These are phyloP conservation scores for Metarhizium album DNA, from an alignment of 2,329 filamentous ascomycete genomes.

Conservation along the genomic window DNA sequence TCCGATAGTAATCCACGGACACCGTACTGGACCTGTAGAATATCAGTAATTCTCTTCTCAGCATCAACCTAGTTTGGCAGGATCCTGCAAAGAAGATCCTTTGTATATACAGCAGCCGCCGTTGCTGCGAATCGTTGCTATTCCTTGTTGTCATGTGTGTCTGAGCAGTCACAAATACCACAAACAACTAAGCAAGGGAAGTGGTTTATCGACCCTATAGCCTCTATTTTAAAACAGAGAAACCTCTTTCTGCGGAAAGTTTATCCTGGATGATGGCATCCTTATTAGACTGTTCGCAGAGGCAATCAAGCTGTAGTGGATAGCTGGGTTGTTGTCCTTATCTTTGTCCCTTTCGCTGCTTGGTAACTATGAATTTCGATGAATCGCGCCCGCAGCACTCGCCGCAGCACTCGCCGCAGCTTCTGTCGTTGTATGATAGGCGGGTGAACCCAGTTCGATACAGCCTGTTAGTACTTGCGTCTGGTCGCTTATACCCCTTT, in stretches of 20 bases:
- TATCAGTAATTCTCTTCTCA: constrained; percentile 1
- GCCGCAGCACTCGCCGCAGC: no score
- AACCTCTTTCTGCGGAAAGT: neutral
- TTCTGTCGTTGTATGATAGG: neutral
- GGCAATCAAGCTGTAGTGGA: constrained; percentile 12
- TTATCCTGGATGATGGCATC: constrained; percentile 8
- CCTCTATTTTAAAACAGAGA: neutral
- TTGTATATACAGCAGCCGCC: constrained; percentile 18
- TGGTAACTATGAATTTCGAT: neutral
- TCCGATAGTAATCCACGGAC: no score
- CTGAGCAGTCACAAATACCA: constrained; percentile 26
- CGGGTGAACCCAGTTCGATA: neutral
- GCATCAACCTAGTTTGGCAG: constrained; percentile 7
- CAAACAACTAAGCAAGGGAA: constrained; percentile 20
- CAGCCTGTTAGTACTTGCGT: neutral
- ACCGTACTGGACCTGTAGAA: no score
- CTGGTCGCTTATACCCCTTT: neutral
- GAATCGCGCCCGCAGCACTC: neutral
- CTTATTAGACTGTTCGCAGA: neutral
- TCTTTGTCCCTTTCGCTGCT: neutral
- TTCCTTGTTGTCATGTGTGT: constrained; percentile 16
- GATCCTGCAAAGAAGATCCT: constrained; percentile 12
- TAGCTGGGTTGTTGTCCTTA: neutral
- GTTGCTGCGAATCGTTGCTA: constrained; percentile 16
- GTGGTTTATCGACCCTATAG: neutral